Evolutionary conservation across 495 filamentous ascomycete genomes (phyloP).

Genomic region (Tuber umbilicatum): DNA sequence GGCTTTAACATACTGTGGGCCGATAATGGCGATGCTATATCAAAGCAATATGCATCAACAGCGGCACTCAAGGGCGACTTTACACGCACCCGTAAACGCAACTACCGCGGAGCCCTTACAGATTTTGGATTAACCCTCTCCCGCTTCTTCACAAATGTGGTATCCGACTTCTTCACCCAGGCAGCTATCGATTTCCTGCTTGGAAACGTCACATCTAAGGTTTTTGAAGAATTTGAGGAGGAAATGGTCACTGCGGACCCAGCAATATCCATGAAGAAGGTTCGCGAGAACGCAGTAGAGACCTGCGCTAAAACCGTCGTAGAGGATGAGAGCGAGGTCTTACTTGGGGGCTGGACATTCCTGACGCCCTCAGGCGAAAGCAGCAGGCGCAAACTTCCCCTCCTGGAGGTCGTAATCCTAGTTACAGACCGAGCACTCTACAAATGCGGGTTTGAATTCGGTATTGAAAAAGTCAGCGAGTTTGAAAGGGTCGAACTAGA

Average conservation of each 20-base stretch:
- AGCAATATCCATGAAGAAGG: constrained; percentile 70
- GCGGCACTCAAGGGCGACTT: constrained; percentile 93
- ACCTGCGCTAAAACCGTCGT: constrained; percentile 75
- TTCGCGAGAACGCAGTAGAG: constrained; percentile 84
- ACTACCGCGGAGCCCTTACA: constrained; percentile 86
- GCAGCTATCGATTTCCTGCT: constrained; percentile 90
- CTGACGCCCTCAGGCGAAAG: constrained; percentile 58
- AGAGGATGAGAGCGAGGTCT: constrained; percentile 71
- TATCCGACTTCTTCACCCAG: constrained; percentile 94
- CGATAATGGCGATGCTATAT: constrained; percentile 78
- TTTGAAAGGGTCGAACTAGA: constrained; percentile 80
- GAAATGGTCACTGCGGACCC: constrained; percentile 84
- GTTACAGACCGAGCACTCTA: constrained; percentile 81
- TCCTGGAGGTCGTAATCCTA: constrained; percentile 79
- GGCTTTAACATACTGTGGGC: constrained; percentile 97
- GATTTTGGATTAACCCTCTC: constrained; percentile 84
- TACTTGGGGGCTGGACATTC: constrained; percentile 72
- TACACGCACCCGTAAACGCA: constrained; percentile 79
- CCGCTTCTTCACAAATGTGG: constrained; percentile 70
- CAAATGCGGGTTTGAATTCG: constrained; percentile 84
- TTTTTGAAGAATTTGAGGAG: constrained; percentile 86
- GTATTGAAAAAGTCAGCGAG: constrained; percentile 78
- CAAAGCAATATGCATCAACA: constrained; percentile 74
- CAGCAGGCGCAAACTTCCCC: constrained; percentile 58
- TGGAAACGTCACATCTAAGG: constrained; percentile 70